Base-by-base conservation (phyloP, 2,329 filamentous ascomycete genomes). In the Rhynchosporium agropyri region DNA sequence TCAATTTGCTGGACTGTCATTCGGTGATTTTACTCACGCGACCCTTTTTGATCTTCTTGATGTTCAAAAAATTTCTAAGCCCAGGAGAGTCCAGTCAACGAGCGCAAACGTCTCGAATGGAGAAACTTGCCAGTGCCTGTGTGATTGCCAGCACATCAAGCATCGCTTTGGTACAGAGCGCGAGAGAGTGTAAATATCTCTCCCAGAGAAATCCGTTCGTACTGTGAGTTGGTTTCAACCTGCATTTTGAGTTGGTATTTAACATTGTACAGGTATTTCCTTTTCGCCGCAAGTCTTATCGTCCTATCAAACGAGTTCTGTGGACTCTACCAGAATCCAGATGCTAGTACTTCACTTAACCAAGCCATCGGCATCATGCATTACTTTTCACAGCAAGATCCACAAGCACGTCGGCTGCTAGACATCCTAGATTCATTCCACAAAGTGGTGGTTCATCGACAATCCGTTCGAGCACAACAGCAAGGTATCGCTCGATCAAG, bases 21-120 rank as follows among this genome's bases (percentile, higher is more conserved):
- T 84, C 84, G 0, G 80, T 88, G 48, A 81, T 89, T 31, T 77
- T 89, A 0, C 78, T 89, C 1, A 87, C 84, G 1, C 79, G 87
- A 33, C 86, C 87, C 0, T 89, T 89, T 71, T 86, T 89, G 63
- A 75, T 88, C 13, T 83, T 81, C 62, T 78, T 86, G 12, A 77
- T 87, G 46, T 84, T 79, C 58, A 72, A 78, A 56, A 74, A 76
- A 3, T 77, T 78, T 65, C 60, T 67, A 64, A 71, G 77, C 62
- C 68, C 73, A 54, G 58, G 71, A 58, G 68, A 76, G 62, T 61
- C 70, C 57, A 65, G 65, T 50, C 70, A 70, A 49, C 73, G 71
- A 67, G 63, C 67, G 60, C 69, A 74, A 58, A 73, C 69, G 2
- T 73, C 26, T 70, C 75, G 72, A 36, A 77, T 81, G 71, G 77